phyloP scores from a whole-genome alignment of 2,329 filamentous ascomycete species.

The Rugonectria rugulosa region DNA sequence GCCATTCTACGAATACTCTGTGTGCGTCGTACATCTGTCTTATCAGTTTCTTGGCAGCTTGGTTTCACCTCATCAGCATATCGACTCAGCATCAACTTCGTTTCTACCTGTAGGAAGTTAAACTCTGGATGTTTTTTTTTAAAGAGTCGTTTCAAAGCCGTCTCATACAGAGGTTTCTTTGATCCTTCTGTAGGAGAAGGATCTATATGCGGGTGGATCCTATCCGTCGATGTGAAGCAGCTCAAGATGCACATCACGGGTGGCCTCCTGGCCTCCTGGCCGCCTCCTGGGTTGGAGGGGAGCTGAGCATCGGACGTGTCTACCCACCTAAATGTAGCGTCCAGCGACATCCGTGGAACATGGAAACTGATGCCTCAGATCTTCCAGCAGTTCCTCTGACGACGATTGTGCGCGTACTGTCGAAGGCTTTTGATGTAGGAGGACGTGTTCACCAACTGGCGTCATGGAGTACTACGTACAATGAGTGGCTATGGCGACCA shows the following conservation, averaged over 20 bases:
- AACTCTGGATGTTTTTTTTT: neutral
- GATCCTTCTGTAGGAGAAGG: constrained; percentile 2
- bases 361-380: neutral
- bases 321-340: too few species aligned
- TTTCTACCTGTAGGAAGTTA: neutral
- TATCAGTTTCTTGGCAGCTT: too few species aligned
- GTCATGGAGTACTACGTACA: too few species aligned
- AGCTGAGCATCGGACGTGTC: neutral
- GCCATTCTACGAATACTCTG: constrained; percentile 10
- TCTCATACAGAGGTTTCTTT: constrained; percentile 7
- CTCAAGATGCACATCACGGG: constrained; percentile 1
- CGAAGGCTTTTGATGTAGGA: too few species aligned
- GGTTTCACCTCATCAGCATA: constrained; percentile 10
- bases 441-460: too few species aligned
- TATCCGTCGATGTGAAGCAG: constrained; percentile 6
- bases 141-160: constrained; percentile 13
- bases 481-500: too few species aligned
- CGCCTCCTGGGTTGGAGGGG: neutral
- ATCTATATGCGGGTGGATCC: constrained; percentile 16
- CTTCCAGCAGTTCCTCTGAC: neutral
- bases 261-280: neutral
- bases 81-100: constrained; percentile 4
- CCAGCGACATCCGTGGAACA: neutral
- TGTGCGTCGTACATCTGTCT: neutral
- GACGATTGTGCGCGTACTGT: too few species aligned